Percentiles rank a stretch among this genome's conserved stretches.
These are phyloP conservation scores for Rhodofomes roseus DNA, from an alignment of 1,284 basidiomycete genomes.

Conservation along the genomic window DNA sequence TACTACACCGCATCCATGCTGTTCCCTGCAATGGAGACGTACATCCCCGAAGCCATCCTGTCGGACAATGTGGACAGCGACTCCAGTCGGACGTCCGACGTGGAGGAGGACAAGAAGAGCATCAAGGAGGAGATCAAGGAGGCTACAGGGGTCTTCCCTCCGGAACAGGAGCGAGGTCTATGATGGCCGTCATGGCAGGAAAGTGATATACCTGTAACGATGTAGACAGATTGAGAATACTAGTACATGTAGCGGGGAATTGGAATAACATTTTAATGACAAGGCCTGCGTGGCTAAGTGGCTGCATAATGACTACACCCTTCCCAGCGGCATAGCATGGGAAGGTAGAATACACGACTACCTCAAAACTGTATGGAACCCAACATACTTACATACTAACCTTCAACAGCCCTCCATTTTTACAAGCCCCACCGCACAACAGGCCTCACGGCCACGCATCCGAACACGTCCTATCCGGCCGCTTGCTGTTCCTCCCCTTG, in stretches of 20 bases:
- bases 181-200: background rate
- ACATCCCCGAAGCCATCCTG: conserved; percentile 43
- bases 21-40: conserved; percentile 60
- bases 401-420: background rate
- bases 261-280: no score
- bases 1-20: conserved; percentile 49
- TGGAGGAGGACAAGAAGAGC: conserved; percentile 17
- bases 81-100: conserved; percentile 14
- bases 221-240: no score
- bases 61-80: conserved; percentile 15
- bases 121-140: conserved; percentile 16
- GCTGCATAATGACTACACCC: no score
- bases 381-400: no score
- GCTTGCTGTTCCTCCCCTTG: conserved; percentile 65
- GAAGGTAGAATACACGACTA: no score
- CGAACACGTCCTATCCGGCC: conserved; percentile 65
- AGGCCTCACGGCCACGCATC: conserved; percentile 50
- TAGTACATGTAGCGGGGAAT: no score
- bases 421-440: background rate
- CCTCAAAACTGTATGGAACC: no score
- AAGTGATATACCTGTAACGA: no score
- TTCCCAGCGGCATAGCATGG: no score
- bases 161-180: background rate
- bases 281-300: no score
- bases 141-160: background rate